phyloP scores from a whole-genome alignment of 192 early-diverging fungal species.

The Haplosporangium gracile region DNA sequence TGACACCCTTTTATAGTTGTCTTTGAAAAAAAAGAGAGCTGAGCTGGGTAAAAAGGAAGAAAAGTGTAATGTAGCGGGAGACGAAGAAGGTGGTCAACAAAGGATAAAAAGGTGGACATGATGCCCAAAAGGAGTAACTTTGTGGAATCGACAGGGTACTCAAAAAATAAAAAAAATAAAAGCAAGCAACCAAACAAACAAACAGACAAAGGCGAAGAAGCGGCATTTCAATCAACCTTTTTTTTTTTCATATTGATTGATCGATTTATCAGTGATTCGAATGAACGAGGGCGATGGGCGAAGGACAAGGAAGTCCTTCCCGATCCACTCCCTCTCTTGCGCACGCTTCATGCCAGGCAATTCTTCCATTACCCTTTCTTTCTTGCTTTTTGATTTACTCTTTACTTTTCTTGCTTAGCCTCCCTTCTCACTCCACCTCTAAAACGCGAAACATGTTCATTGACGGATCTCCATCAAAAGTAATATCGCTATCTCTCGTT shows the following conservation, averaged over 20 bases:
- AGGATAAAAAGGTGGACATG: neutral
- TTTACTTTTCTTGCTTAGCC: no score
- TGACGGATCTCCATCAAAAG: no score
- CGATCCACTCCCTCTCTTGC: neutral
- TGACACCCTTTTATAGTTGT: neutral
- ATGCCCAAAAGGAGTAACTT: constrained; percentile 10
- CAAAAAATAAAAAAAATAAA: neutral
- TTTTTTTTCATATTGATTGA: neutral
- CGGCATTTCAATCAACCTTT: neutral
- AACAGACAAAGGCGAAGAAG: neutral
- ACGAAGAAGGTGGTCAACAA: neutral
- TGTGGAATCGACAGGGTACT: neutral
- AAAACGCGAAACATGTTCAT: no score
- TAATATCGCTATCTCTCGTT: no score
- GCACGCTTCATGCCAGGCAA: neutral
- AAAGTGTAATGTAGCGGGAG: neutral
- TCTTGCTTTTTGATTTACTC: no score
- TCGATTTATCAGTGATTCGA: neutral
- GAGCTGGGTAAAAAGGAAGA: neutral
- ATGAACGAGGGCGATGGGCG: neutral
- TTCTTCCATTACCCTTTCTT: no score
- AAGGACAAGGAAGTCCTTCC: neutral
- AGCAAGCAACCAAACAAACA: neutral
- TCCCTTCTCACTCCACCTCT: no score
- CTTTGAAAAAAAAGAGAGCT: neutral